Evolutionary conservation across 2,329 filamentous ascomycete species (phyloP).

Genomic region (Hypoxylon rubiginosum): DNA sequence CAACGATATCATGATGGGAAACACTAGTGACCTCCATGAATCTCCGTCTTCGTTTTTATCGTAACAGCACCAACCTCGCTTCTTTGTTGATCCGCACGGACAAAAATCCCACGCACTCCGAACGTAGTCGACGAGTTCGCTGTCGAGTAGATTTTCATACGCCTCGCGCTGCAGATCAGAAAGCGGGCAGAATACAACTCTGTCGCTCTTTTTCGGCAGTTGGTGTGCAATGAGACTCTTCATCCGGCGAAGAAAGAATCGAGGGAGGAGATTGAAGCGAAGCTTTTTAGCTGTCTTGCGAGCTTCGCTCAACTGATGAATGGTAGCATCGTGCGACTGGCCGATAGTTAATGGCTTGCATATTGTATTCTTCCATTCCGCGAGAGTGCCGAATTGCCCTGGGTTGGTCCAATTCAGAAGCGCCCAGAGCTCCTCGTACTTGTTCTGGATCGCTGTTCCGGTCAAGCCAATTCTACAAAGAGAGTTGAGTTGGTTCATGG

Average conservation of each 20-base stretch:
- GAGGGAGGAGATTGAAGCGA: slow-evolving; percentile 86
- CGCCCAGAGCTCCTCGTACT: slow-evolving; percentile 97
- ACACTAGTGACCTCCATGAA: slow-evolving; percentile 82
- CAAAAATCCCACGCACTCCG: slow-evolving; percentile 77
- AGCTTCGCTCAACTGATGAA: slow-evolving; percentile 83
- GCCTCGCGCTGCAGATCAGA: slow-evolving; percentile 84
- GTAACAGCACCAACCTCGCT: slow-evolving; percentile 86
- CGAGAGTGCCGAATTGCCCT: slow-evolving; percentile 72
- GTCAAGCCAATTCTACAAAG: slow-evolving; percentile 94
- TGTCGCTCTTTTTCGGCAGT: slow-evolving; percentile 92
- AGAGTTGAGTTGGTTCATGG: slow-evolving; percentile 91
- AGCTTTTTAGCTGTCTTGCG: slow-evolving; percentile 86
- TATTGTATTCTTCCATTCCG: slow-evolving; percentile 84
- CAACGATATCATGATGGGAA: slow-evolving; percentile 84
- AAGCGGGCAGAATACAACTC: slow-evolving; percentile 93
- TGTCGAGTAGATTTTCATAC: slow-evolving; percentile 85
- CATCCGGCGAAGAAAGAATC: slow-evolving; percentile 92
- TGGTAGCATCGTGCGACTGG: slow-evolving; percentile 91
- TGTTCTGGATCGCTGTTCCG: slow-evolving; percentile 97
- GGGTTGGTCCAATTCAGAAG: slow-evolving; percentile 97
- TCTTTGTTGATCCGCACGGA: slow-evolving; percentile 75
- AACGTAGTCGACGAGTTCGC: slow-evolving; percentile 77
- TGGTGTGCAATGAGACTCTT: slow-evolving; percentile 94
- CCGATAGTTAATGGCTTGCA: slow-evolving; percentile 85
- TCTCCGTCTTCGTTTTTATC: slow-evolving; percentile 70